Conservation (phyloP, 805 yeast species). For the Pichia phayaonensis region DNA sequence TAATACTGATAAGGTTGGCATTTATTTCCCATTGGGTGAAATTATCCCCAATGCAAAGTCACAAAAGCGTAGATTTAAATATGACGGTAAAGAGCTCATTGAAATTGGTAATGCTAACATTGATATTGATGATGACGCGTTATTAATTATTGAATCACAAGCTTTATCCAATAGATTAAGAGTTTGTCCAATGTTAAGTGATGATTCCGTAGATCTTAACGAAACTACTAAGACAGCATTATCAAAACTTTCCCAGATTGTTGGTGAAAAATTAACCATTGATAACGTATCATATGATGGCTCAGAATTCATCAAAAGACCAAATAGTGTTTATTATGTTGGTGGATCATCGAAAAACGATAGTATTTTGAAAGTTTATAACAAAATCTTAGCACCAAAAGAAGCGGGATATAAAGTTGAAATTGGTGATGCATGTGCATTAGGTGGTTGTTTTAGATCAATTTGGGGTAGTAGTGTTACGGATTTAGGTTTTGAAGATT, state of each 20-base stretch:
- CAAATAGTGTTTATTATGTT: conserved; percentile 68
- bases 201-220: conserved; percentile 4
- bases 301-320: conserved; percentile 42
- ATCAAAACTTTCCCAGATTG: background rate
- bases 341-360: conserved; percentile 80
- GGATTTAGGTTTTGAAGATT: conserved; percentile 31
- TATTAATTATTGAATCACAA: conserved; percentile 78
- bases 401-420: conserved; percentile 65
- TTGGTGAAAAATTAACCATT: conserved; percentile 17
- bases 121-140: conserved; percentile 56
- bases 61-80: conserved; percentile 47
- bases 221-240: background rate
- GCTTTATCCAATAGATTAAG: conserved; percentile 78
- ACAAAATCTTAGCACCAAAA: conserved; percentile 59
- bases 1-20: conserved; percentile 39
- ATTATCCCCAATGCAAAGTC: conserved; percentile 77
- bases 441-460: conserved; percentile 86
- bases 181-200: conserved; percentile 61
- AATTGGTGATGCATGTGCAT: conserved; percentile 83
- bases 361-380: conserved; percentile 61
- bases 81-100: conserved; percentile 20
- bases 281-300: conserved; percentile 43
- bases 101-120: conserved; percentile 28
- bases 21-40: conserved; percentile 86
- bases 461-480: conserved; percentile 45